A percentile compares a stretch with the other conserved stretches of the same genome.
Evolutionary conservation across 345 rosid genomes (phyloP).

Genomic region (Bruguiera parviflora): DNA sequence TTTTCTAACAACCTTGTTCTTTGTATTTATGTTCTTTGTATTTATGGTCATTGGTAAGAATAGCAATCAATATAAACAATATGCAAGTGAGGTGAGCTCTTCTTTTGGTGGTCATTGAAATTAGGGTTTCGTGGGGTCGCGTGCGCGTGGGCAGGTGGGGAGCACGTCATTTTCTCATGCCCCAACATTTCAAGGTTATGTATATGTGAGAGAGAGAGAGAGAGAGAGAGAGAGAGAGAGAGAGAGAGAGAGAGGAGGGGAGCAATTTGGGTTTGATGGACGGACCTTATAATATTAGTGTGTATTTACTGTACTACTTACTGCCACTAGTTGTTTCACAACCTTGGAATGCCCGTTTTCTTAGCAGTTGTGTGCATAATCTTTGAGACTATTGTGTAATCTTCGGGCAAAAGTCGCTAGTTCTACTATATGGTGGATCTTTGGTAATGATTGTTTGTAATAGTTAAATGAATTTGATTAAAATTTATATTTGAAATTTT

Average conservation of each 20-base stretch:
- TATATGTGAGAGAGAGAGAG: neutral
- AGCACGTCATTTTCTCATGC: conserved; percentile 48
- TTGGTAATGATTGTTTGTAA: too few relatives aligned
- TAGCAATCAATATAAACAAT: neutral
- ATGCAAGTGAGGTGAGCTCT: conserved; percentile 16
- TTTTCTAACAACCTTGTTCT: neutral
- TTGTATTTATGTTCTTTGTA: neutral
- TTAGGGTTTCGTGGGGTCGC: conserved; percentile 57
- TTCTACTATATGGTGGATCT: too few relatives aligned
- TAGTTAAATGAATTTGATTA: too few relatives aligned
- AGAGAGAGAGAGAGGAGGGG: neutral
- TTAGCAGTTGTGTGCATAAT: conserved; percentile 6
- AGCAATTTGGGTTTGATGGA: neutral
- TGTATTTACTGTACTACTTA: neutral
- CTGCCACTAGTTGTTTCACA: conserved; percentile 11
- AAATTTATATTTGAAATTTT: too few relatives aligned
- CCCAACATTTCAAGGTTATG: conserved; percentile 29
- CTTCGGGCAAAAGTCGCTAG: neutral
- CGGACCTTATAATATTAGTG: neutral
- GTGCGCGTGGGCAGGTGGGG: conserved; percentile 51
- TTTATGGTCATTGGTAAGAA: neutral
- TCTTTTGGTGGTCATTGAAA: conserved; percentile 37
- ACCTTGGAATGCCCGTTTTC: conserved; percentile 11
- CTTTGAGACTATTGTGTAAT: conserved; percentile 3
- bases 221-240: neutral